Percentiles rank a stretch among this genome's conserved stretches.
Conservation (phyloP, 2,329 filamentous ascomycete species). For the Diplodia scrobiculata region DNA sequence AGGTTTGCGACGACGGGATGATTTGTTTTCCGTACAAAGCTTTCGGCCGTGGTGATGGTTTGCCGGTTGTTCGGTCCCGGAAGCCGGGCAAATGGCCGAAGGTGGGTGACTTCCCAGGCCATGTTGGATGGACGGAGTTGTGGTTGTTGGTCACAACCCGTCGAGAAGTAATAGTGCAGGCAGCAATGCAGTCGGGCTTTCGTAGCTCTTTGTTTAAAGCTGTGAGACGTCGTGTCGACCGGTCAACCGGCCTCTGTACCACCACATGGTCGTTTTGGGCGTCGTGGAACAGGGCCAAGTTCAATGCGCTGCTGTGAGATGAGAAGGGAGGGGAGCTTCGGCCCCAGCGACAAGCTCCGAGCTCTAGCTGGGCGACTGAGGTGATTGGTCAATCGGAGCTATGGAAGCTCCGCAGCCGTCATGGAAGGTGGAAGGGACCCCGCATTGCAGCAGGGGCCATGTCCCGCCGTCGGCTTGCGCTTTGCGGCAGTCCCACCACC, state of each 20-base stretch:
- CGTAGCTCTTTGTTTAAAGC: too few relatives aligned
- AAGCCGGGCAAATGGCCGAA: not conserved
- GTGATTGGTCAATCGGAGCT: slow-evolving; percentile 5
- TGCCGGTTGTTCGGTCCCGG: not conserved
- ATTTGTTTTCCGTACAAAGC: not conserved
- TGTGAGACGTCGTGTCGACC: too few relatives aligned
- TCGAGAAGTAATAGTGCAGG: too few relatives aligned
- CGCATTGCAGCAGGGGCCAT: slow-evolving; percentile 5
- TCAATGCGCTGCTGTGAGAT: not conserved
- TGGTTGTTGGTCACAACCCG: too few relatives aligned
- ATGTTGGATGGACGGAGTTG: not conserved
- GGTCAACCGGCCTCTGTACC: too few relatives aligned
- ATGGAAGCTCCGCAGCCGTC: not conserved
- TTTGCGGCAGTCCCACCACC: slow-evolving; percentile 12
- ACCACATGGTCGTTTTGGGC: too few relatives aligned
- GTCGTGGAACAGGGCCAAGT: not conserved
- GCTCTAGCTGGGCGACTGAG: not conserved
- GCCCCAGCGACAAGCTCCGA: not conserved
- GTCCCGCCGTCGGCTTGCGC: slow-evolving; percentile 4
- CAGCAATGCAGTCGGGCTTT: too few relatives aligned
- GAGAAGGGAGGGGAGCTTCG: not conserved
- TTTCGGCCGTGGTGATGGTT: not conserved
- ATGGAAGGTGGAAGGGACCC: not conserved
- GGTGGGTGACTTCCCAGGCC: not conserved
- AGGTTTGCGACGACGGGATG: not conserved